phyloP scores from a whole-genome alignment of 2,329 filamentous ascomycete genomes.

The Botrytis pseudocinerea region DNA sequence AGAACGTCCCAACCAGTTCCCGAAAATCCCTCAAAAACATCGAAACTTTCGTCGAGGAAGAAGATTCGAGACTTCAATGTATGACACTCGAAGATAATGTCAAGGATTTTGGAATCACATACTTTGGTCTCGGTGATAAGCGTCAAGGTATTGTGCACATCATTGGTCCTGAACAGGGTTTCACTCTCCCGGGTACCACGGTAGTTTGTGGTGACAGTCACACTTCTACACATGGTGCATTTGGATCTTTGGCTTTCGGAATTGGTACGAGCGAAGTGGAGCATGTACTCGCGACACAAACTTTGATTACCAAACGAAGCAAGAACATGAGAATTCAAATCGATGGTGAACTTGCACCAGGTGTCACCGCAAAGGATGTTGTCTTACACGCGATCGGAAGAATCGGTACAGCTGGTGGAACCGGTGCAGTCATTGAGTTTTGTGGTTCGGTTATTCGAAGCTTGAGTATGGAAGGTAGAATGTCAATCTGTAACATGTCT shows the following conservation, averaged over 20 bases:
- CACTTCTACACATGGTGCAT: slow-evolving; percentile 96
- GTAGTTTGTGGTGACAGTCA: slow-evolving; percentile 98
- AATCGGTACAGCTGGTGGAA: slow-evolving; percentile 94
- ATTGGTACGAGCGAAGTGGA: slow-evolving; percentile 98
- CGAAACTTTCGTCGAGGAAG: slow-evolving; percentile 77
- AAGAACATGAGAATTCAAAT: slow-evolving; percentile 99
- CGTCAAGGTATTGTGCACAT: slow-evolving; percentile 98
- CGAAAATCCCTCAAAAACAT: slow-evolving; percentile 94
- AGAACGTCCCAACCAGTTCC: slow-evolving; percentile 93
- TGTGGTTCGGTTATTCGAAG: slow-evolving; percentile 88
- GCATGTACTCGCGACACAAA: slow-evolving; percentile 96
- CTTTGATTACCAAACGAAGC: slow-evolving; percentile 87
- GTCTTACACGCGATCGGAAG: slow-evolving; percentile 89
- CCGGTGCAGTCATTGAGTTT: slow-evolving; percentile 93
- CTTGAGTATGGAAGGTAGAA: slow-evolving; percentile 93
- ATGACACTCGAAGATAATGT: slow-evolving; percentile 97
- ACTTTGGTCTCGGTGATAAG: slow-evolving; percentile 95
- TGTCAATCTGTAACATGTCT: slow-evolving; percentile 99
- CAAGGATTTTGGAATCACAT: slow-evolving; percentile 92
- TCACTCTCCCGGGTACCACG: slow-evolving; percentile 94
- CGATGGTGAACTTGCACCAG: slow-evolving; percentile 83
- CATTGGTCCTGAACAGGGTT: slow-evolving; percentile 97
- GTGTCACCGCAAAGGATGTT: slow-evolving; percentile 95
- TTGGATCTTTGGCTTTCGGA: slow-evolving; percentile 90
- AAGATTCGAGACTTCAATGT: slow-evolving; percentile 90